Evolutionary conservation across 164 flowering plant genomes (phyloP), one percentile per base, ranked within the genome.

Genomic region (Cinnamomum micranthum): DNA sequence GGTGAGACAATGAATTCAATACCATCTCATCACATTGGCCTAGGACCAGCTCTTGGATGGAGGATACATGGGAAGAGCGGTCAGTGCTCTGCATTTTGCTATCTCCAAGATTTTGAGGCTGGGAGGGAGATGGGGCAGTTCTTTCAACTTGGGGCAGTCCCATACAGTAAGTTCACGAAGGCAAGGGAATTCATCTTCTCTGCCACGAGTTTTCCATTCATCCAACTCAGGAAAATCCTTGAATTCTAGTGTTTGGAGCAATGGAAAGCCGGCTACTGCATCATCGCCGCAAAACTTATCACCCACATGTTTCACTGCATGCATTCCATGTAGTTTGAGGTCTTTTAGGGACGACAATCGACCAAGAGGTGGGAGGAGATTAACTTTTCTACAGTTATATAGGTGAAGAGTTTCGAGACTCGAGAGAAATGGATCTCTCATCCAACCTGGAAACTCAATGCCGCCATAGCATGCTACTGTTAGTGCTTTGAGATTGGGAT

Each of bases 391-490:
- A 50, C 59, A 50, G 15, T 70, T 70, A 3, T 50, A 66, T 27
- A 28, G 31, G 22, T 12, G 17, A 70, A 51, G 50, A 20, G 12
- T 35, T 15, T 33, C 28, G 13, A 72, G n/a, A 22, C 47, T 62
- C 11, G 2, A 33, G 20, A 72, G 66, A 7, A 17, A 13, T 1
- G 62, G 63, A 27, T 50, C 23, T 24, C 33, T 2, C 3, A 58
- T 12, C 72, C 77, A 74, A 67, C 71, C 27, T 68, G 77, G 66
- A 23, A 75, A 33, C 9, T 2, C 22, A n/a, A 13, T n/a, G 7
- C 52, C 72, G 0, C 10, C 10, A 12, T 75, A 65, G 12, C 24
- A 19, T 5, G 22, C 11, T 41, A 69, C 3, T 11, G 15, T 15
- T 12, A 66, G 19, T 4, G 5, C 69, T 50, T 67, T 67, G 22